A percentile compares a stretch with the other conserved stretches of the same genome.
Evolutionary conservation across 1,284 basidiomycete genomes (phyloP).

Genomic region (Apiotrichum sp.): DNA sequence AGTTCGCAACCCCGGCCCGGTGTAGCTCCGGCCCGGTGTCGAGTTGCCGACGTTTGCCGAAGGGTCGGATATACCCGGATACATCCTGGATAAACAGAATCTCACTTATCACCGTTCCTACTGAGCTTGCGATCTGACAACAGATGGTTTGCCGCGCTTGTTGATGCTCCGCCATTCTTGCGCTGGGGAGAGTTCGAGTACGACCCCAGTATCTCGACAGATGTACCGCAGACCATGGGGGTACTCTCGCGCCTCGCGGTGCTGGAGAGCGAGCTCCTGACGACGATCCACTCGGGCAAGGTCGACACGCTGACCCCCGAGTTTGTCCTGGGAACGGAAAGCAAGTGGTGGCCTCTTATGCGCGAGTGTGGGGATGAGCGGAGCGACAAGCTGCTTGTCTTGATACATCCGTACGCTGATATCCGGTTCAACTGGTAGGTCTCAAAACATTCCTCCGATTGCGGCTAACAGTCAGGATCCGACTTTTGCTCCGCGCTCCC

Average conservation of each 20-base stretch:
- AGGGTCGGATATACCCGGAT: no score
- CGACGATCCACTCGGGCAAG: conserved; percentile 19
- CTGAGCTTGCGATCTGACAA: conserved; percentile 1
- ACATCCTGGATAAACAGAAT: no score
- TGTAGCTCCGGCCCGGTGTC: no score
- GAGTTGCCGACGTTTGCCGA: no score
- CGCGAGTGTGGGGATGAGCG: conserved; percentile 15
- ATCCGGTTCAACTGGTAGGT: conserved; percentile 26
- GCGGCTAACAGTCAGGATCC: conserved; percentile 14
- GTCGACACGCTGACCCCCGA: conserved; percentile 24
- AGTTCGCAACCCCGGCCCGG: no score
- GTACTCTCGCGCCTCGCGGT: conserved; percentile 17
- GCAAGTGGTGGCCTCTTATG: conserved; percentile 17
- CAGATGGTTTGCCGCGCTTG: conserved; percentile 17
- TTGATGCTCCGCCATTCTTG: conserved; percentile 13
- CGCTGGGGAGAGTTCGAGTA: conserved; percentile 21
- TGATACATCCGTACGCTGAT: conserved; percentile 20
- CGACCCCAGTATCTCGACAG: conserved; percentile 17
- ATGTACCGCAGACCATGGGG: conserved; percentile 11
- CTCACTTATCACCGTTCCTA: no score
- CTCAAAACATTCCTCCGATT: conserved; percentile 8
- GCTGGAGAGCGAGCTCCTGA: conserved; percentile 19
- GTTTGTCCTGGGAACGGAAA: conserved; percentile 19
- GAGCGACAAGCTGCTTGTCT: conserved; percentile 8
- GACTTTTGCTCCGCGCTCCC: conserved; percentile 22